These are phyloP conservation scores for Chaetothyriales sp. DNA, from an alignment of 2,329 filamentous ascomycete genomes.

Conservation along the genomic window DNA sequence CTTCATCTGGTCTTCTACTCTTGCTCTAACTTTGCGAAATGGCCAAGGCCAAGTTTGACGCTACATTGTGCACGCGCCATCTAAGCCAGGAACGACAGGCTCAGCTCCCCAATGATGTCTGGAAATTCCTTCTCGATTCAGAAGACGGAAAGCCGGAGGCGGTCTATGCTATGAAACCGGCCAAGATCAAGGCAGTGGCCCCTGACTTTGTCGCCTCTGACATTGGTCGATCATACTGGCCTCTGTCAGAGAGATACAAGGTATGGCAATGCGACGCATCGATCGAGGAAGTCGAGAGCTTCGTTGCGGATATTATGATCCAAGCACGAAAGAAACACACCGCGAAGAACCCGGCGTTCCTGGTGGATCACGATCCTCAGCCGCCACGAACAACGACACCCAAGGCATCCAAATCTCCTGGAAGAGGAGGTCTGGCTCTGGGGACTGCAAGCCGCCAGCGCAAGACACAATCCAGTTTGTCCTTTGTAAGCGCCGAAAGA, in stretches of 20 bases:
- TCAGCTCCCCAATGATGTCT: neutral
- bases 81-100: neutral
- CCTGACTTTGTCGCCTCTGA: neutral
- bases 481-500: neutral
- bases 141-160: neutral
- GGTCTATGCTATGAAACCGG: neutral
- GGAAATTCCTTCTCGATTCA: neutral
- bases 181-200: neutral
- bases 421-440: too few relatives aligned
- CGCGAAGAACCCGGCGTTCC: neutral
- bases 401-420: neutral
- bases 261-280: neutral
- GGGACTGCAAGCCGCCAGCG: neutral
- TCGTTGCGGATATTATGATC: neutral
- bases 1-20: too few relatives aligned
- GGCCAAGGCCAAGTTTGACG: neutral
- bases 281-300: neutral
- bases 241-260: neutral
- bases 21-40: neutral
- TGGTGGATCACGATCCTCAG: neutral
- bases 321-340: neutral
- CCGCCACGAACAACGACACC: neutral
- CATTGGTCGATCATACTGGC: neutral
- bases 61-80: neutral
- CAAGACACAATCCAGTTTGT: neutral